Percentiles rank a stretch among this genome's conserved stretches.
Evolutionary conservation across 306 rosid genomes (phyloP).

Genomic region (Lathyrus sativus): DNA sequence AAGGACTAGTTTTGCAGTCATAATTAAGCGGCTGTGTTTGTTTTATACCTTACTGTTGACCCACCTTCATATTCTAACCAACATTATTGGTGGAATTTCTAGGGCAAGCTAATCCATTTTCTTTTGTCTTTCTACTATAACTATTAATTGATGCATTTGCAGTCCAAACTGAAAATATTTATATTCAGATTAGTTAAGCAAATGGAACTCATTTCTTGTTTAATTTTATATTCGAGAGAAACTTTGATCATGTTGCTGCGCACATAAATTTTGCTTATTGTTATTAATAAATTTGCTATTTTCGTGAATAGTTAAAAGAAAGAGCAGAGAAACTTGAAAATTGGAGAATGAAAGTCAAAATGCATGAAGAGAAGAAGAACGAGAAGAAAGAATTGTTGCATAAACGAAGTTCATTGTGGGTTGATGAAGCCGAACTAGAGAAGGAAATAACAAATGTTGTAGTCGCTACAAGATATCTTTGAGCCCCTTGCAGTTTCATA

Average conservation of each 20-base stretch:
- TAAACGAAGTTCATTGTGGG: slow-evolving; percentile 67
- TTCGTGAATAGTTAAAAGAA: slow-evolving; percentile 64
- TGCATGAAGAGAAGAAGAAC: slow-evolving; percentile 56
- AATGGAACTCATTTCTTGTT: slow-evolving; percentile 10
- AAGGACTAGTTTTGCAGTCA: background rate
- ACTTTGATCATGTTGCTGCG: background rate
- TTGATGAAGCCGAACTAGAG: slow-evolving; percentile 60
- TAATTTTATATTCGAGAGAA: background rate
- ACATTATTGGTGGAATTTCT: background rate
- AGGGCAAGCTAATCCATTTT: background rate
- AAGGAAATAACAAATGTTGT: slow-evolving; percentile 43
- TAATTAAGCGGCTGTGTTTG: background rate
- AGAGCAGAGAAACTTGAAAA: slow-evolving; percentile 71
- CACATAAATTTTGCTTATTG: background rate
- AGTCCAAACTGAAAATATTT: background rate
- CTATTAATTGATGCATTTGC: background rate
- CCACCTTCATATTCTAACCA: background rate
- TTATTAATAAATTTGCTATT: slow-evolving; percentile 14
- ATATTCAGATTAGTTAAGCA: slow-evolving; percentile 4
- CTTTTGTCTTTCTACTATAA: slow-evolving; percentile 12
- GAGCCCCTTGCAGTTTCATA: background rate
- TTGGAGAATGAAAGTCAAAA: slow-evolving; percentile 68
- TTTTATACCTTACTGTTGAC: background rate
- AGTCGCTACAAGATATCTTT: slow-evolving; percentile 31
- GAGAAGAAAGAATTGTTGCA: slow-evolving; percentile 58